Evolutionary conservation across 805 yeast genomes (phyloP), one percentile per base, ranked within the genome.

Genomic region (Kluyveromyces siamensis): DNA sequence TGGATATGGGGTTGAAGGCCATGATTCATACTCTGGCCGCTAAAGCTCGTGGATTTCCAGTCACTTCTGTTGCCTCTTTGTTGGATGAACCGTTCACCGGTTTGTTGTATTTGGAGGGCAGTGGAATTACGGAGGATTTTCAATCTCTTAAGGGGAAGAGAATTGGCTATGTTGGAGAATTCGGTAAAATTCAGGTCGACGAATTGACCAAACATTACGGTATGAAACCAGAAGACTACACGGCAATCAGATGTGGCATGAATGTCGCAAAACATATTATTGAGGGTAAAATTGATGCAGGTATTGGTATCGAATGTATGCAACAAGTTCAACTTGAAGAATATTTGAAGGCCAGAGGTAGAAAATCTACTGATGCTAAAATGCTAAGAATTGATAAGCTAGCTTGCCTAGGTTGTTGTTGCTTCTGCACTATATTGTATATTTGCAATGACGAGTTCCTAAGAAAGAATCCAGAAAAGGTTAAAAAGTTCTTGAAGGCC

Each of bases 1-100:
- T 75, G 44, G 81, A 77, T 62, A 74, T 77, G 78, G 81, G 81
- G 13, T 66, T 77, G 52, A 77, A 77, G 59, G 81, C 81, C 41
- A 77, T 77, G 81, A 76, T 77, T 54, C 81, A 77, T 56, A 77
- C 81, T 6, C 63, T 77, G 50, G 81, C 81, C 47, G 81, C 80
- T 21, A 76, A 76, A 58, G 81, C 81, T 11, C 70, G 81, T 52
- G 80, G 80, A 9, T 77, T 67, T 58, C 79, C 79, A 27, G 80
- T 77, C 19, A 77, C 80, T 18, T 74, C 81, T 14, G 72, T 77
- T 45, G 81, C 76, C 2, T 75, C 80, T 5, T 63, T 77, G 44
- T 66, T 77, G 50, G 81, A 77, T 55, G 81, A 77, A 55, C 82
- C 81, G 8, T 77, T 77, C 62, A 77, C 81, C 17, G 81, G 81